These are phyloP conservation scores for Xylariaceae sp. DNA, from an alignment of 2,329 filamentous ascomycete genomes.

Conservation along the genomic window DNA sequence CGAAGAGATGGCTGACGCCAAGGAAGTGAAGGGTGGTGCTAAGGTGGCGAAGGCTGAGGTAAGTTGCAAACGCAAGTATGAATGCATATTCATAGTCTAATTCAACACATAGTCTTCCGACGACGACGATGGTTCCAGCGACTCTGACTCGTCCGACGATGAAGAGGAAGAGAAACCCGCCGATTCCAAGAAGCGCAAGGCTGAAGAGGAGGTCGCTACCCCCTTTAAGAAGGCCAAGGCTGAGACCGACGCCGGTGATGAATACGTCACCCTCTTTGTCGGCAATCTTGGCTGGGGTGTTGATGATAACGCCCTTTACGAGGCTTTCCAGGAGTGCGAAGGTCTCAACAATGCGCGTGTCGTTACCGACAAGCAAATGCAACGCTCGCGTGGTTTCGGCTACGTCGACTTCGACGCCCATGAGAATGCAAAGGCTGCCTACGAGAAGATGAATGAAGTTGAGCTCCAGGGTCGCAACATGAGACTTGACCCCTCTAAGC, in stretches of 20 bases:
- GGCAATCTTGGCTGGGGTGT: constrained; percentile 90
- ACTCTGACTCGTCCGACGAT: constrained; percentile 28
- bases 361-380: constrained; percentile 75
- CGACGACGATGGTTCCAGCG: constrained; percentile 28
- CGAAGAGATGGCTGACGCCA: constrained; percentile 19
- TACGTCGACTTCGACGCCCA: constrained; percentile 80
- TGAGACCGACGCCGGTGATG: constrained; percentile 37
- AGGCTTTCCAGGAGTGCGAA: constrained; percentile 77
- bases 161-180: constrained; percentile 26
- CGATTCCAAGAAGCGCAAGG: constrained; percentile 42
- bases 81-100: constrained; percentile 4
- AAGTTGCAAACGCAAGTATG: constrained; percentile 12
- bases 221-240: constrained; percentile 20
- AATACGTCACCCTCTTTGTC: constrained; percentile 72
- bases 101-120: constrained; percentile 9
- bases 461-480: constrained; percentile 71
- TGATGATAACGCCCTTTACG: constrained; percentile 75
- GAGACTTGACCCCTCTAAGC: constrained; percentile 75
- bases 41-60: constrained; percentile 28
- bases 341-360: constrained; percentile 71
- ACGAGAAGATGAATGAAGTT: constrained; percentile 68
- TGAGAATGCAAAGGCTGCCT: constrained; percentile 66
- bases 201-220: constrained; percentile 24
- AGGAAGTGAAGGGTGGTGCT: constrained; percentile 23
- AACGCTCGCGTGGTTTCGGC: constrained; percentile 86